A percentile compares a stretch with the other conserved stretches of the same genome.
Conservation (phyloP, 805 yeast genomes). For the Candida corydali region DNA sequence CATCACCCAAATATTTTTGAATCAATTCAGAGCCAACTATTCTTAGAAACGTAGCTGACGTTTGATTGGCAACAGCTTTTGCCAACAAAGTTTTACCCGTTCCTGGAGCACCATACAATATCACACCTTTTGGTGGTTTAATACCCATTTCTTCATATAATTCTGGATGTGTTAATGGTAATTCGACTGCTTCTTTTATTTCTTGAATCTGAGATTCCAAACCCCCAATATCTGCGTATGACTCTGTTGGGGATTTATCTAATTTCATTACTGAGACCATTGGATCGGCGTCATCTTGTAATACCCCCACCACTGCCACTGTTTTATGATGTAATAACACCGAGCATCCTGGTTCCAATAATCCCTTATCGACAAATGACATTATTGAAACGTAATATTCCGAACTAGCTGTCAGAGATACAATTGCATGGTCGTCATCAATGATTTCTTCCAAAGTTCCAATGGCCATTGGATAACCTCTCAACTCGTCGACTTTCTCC, state of each 20-base stretch:
- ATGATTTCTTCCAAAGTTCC: conserved; percentile 96
- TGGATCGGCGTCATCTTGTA: conserved; percentile 97
- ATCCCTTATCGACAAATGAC: conserved; percentile 94
- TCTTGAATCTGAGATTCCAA: conserved; percentile 94
- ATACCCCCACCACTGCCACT: conserved; percentile 94
- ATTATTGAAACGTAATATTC: conserved; percentile 95
- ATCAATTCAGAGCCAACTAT: conserved; percentile 96
- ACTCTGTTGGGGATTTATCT: conserved; percentile 95
- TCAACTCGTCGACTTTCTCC: conserved; percentile 88
- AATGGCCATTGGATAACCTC: conserved; percentile 95
- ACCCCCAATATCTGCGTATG: conserved; percentile 97
- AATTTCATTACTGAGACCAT: conserved; percentile 97
- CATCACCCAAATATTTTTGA: conserved; percentile 96
- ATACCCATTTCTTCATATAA: conserved; percentile 98
- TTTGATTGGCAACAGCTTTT: conserved; percentile 97
- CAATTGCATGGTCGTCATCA: conserved; percentile 98
- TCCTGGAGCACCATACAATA: conserved; percentile 96
- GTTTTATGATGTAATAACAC: conserved; percentile 94
- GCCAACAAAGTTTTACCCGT: conserved; percentile 95
- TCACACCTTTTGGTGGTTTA: conserved; percentile 97
- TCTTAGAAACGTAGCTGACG: conserved; percentile 92
- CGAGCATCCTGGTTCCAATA: conserved; percentile 95
- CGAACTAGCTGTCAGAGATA: conserved; percentile 91
- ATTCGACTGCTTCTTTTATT: conserved; percentile 93
- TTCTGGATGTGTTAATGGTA: conserved; percentile 95